A percentile compares a stretch with the other conserved stretches of the same genome.
Evolutionary conservation across 2,329 filamentous ascomycete genomes (phyloP).

Genomic region (Didymella keratinophila): DNA sequence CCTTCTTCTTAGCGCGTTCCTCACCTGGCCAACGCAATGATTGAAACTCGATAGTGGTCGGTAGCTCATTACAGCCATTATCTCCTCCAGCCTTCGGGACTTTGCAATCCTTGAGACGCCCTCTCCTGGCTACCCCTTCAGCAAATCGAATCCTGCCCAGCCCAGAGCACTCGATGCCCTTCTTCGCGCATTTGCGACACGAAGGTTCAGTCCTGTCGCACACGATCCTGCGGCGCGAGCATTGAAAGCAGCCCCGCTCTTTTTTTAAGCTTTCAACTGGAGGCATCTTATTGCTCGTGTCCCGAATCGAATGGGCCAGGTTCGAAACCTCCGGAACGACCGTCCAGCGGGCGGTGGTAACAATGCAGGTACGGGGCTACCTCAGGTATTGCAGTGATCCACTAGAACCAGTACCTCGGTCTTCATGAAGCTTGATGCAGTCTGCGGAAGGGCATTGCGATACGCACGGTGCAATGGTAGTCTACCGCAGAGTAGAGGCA

Average conservation of each 20-base stretch:
- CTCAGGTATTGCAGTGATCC: background rate
- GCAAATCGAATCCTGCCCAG: conserved; percentile 51
- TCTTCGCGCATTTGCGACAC: conserved; percentile 53
- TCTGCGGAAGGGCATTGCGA: background rate
- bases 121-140: conserved; percentile 35
- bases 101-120: conserved; percentile 28
- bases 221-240: conserved; percentile 49
- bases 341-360: background rate
- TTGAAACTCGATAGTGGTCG: conserved; percentile 3
- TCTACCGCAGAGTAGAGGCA: too few relatives aligned
- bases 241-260: conserved; percentile 49
- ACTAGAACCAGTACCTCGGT: too few relatives aligned
- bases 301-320: too few relatives aligned
- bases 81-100: conserved; percentile 17
- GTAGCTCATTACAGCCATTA: background rate
- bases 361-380: background rate
- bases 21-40: conserved; percentile 12
- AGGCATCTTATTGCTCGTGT: background rate
- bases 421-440: background rate
- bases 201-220: conserved; percentile 53
- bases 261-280: background rate
- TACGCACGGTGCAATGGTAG: too few relatives aligned
- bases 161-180: conserved; percentile 51
- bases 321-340: background rate
- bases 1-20: conserved; percentile 2